A percentile compares a stretch with the other conserved stretches of the same genome.
These are phyloP conservation scores for Xylaria telfairii DNA, from an alignment of 495 filamentous ascomycete species.

Conservation along the genomic window DNA sequence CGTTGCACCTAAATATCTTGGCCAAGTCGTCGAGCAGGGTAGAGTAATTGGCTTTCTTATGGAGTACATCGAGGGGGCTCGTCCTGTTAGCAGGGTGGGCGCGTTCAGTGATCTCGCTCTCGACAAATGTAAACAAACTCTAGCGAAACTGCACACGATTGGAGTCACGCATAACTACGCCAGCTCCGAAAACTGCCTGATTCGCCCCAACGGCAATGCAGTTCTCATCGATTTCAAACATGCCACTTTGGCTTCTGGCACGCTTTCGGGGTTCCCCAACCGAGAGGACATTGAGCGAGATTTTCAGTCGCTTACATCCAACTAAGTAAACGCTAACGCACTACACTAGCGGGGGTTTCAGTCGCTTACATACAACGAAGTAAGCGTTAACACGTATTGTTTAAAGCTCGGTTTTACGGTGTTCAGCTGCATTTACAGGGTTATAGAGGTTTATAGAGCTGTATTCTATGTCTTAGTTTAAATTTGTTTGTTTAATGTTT, in stretches of 20 bases:
- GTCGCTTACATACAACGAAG: background rate
- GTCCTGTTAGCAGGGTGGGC: background rate
- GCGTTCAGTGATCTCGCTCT: background rate
- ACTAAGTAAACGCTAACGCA: too few relatives aligned
- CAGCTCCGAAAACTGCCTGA: conserved; percentile 30
- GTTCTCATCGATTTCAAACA: conserved; percentile 36
- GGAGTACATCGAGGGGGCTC: conserved; percentile 37
- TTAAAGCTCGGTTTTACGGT: background rate
- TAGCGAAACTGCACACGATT: conserved; percentile 27
- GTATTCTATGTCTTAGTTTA: background rate
- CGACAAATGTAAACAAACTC: conserved; percentile 18
- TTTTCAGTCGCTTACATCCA: background rate
- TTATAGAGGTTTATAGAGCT: background rate
- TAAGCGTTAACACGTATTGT: background rate
- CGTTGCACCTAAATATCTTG: conserved; percentile 41
- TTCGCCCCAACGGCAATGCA: conserved; percentile 2
- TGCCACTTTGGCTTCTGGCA: background rate
- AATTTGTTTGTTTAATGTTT: background rate
- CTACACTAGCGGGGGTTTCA: background rate
- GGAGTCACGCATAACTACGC: conserved; percentile 30
- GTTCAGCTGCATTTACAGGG: too few relatives aligned
- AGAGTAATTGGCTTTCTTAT: conserved; percentile 46
- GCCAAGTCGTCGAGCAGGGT: conserved; percentile 43
- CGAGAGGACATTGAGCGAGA: background rate
- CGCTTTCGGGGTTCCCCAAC: background rate